phyloP scores from a whole-genome alignment of 139 green algal genomes.

The Chlamydomonas schloesseri region DNA sequence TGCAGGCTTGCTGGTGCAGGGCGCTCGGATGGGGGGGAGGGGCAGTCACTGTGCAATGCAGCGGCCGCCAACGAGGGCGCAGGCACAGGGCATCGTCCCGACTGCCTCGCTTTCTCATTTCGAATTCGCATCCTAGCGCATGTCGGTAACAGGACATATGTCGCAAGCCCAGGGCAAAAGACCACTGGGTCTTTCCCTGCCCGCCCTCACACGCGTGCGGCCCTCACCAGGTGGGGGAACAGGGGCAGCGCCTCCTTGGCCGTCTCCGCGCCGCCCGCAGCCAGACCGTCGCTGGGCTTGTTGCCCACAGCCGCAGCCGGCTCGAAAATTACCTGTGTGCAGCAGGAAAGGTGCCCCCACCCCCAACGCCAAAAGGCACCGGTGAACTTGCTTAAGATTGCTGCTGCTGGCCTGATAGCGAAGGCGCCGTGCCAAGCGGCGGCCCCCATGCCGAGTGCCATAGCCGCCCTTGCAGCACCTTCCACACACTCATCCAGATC shows the following conservation, averaged over 20 bases:
- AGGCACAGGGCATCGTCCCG: too few relatives aligned
- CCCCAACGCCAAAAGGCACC: neutral
- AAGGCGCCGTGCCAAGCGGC: neutral
- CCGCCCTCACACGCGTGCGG: too few relatives aligned
- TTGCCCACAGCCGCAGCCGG: constrained; percentile 72
- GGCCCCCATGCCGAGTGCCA: too few relatives aligned
- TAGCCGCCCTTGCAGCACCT: too few relatives aligned
- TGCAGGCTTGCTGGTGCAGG: neutral
- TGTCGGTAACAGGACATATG: too few relatives aligned
- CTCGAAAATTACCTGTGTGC: constrained; percentile 75
- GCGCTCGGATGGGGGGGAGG: neutral
- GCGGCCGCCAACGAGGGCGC: too few relatives aligned
- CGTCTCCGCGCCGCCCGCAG: too few relatives aligned
- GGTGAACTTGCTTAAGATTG: neutral
- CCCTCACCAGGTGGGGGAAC: constrained; percentile 74
- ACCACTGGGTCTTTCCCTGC: too few relatives aligned
- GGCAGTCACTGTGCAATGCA: neutral
- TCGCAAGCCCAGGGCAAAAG: too few relatives aligned
- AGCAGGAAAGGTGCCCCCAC: neutral
- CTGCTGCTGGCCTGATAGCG: neutral
- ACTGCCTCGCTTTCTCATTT: too few relatives aligned
- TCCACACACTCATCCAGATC: too few relatives aligned
- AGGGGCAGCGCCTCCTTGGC: constrained; percentile 47
- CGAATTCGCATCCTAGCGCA: too few relatives aligned
- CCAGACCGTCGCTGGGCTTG: constrained; percentile 25